Conservation (phyloP, 2,329 filamentous ascomycete species). For the Kalmusia sp. region DNA sequence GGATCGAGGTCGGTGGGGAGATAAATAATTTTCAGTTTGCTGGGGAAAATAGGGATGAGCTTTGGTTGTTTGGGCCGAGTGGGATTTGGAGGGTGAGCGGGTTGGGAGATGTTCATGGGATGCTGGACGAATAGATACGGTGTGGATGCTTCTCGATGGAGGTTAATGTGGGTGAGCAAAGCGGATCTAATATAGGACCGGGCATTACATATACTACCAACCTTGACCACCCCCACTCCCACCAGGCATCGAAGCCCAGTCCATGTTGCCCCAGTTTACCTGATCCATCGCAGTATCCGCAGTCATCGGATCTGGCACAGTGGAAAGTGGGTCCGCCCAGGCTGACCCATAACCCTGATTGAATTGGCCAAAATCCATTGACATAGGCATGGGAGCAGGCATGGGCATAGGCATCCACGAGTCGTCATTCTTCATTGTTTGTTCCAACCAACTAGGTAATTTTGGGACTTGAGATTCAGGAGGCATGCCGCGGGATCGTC, state of each 20-base stretch:
- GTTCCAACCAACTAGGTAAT: conserved; percentile 1
- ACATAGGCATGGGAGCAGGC: background rate
- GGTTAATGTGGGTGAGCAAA: too few relatives aligned
- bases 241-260: background rate
- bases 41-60: background rate
- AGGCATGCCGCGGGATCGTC: background rate
- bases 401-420: conserved; percentile 5
- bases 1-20: background rate
- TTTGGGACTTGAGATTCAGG: background rate
- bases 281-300: background rate
- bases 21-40: conserved; percentile 3
- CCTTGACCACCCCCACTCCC: background rate
- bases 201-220: too few relatives aligned
- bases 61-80: background rate
- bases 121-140: background rate
- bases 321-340: background rate
- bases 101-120: background rate
- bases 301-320: background rate
- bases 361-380: background rate
- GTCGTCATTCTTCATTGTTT: background rate
- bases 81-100: background rate
- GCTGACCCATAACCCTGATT: background rate
- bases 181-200: too few relatives aligned
- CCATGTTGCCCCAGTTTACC: background rate
- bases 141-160: too few relatives aligned